Evolutionary conservation across 73 alveolate species (phyloP).

Genomic region (Paramecium pentaurelia): DNA sequence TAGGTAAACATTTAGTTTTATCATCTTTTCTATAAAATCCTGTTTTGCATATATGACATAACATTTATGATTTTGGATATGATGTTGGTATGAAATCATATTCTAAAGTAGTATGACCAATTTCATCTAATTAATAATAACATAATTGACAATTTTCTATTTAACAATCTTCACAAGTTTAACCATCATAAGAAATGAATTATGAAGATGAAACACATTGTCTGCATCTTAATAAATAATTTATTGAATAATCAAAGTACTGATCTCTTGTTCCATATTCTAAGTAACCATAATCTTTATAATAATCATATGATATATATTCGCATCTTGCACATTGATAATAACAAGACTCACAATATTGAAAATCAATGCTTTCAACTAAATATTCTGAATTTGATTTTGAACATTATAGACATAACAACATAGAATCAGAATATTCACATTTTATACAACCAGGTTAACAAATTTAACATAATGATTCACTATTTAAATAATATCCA

Average conservation of each 20-base stretch:
- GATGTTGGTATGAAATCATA: background rate
- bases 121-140: background rate
- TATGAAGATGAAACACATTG: background rate
- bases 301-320: background rate
- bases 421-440: background rate
- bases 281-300: background rate
- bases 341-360: background rate
- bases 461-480: background rate
- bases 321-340: slow-evolving; percentile 15
- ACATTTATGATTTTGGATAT: background rate
- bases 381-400: background rate
- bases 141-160: background rate
- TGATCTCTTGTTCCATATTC: background rate
- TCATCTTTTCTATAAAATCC: background rate
- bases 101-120: background rate
- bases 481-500: background rate
- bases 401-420: background rate
- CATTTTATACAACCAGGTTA: background rate
- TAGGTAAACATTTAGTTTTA: background rate
- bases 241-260: background rate
- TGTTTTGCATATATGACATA: background rate
- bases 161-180: background rate
- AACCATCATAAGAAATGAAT: background rate
- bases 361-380: background rate
- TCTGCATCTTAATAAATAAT: background rate